Evolutionary conservation across 2,329 filamentous ascomycete species (phyloP).

Genomic region (Onygenales sp.): DNA sequence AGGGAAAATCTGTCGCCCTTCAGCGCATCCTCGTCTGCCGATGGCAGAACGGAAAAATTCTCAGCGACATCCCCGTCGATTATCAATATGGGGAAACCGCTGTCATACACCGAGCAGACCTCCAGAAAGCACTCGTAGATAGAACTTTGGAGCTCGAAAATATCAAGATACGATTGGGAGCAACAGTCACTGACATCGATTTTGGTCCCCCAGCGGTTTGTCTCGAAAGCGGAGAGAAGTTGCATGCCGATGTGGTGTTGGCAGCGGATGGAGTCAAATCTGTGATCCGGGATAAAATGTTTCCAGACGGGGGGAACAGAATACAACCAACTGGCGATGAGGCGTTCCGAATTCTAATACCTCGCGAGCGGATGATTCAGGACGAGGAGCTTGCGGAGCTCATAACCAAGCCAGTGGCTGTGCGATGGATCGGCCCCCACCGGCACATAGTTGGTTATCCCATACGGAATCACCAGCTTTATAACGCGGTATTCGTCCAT

Average conservation of each 20-base stretch:
- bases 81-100: slow-evolving; percentile 18
- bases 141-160: slow-evolving; percentile 23
- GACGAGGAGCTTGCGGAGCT: slow-evolving; percentile 47
- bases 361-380: slow-evolving; percentile 33
- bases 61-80: slow-evolving; percentile 24
- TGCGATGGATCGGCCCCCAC: slow-evolving; percentile 57
- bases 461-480: slow-evolving; percentile 52
- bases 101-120: slow-evolving; percentile 24
- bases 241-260: slow-evolving; percentile 32
- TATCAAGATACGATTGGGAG: slow-evolving; percentile 22
- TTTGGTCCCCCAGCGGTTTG: slow-evolving; percentile 14
- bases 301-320: slow-evolving; percentile 10
- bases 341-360: slow-evolving; percentile 47
- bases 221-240: slow-evolving; percentile 22
- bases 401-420: slow-evolving; percentile 48
- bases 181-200: slow-evolving; percentile 15
- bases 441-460: slow-evolving; percentile 61
- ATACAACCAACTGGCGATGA: slow-evolving; percentile 36
- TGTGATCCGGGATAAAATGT: slow-evolving; percentile 31
- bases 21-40: slow-evolving; percentile 23
- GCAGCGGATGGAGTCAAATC: slow-evolving; percentile 47
- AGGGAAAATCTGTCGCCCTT: slow-evolving; percentile 14
- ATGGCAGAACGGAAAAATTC: slow-evolving; percentile 20
- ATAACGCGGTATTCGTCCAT: slow-evolving; percentile 57
- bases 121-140: slow-evolving; percentile 19